Base-by-base conservation (phyloP, 345 rosid genomes). In the Euphorbia pulcherrima region DNA sequence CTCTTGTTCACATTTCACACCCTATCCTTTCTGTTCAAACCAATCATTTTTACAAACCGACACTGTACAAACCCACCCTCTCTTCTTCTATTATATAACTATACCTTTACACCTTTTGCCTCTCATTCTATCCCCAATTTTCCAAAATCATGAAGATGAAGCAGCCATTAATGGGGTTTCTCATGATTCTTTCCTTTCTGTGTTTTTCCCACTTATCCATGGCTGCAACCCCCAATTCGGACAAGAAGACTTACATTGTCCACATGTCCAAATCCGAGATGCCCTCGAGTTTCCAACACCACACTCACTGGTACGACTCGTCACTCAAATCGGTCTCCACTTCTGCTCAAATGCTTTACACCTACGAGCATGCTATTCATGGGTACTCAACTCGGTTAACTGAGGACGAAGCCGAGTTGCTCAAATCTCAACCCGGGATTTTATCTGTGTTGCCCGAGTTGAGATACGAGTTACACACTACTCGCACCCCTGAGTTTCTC, bases 251-350 rank as follows among this genome's bases (percentile, higher is more conserved):
- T n/a, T 93, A 87, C 88, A 88, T 93, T 55, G 92, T 93, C 44
- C 97, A 93, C 86, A 86, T 87, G 89, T 79, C 86, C n/a, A 83
- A 78, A 79, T 83, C 86, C 74, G 70, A 83, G 79, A 88, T 90
- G 94, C 98, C 97, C 0, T 62, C 77, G 21, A 70, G 28, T 40
- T 90, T 83, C 72, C 47, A 85, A 40, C 87, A 79, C 33, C 79
- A 75, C 39, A 33, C 72, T 40, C 63, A 66, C 52, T 76, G 79
- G 79, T 76, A 76, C 54, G 68, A 76, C 33, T 66, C 79, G 59
- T 76, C 68, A 3, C 75, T 76, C 44, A 76, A 71, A 67, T 71
- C 79, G 2, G 79, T 65, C 0, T 71, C 79, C 7, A 46, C 11
- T 1, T 71, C 79, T 0, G 79, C 79, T 50, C 35, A 61, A 14